Base-by-base conservation (phyloP, 1,284 basidiomycete species). In the Malassezia sp. region DNA sequence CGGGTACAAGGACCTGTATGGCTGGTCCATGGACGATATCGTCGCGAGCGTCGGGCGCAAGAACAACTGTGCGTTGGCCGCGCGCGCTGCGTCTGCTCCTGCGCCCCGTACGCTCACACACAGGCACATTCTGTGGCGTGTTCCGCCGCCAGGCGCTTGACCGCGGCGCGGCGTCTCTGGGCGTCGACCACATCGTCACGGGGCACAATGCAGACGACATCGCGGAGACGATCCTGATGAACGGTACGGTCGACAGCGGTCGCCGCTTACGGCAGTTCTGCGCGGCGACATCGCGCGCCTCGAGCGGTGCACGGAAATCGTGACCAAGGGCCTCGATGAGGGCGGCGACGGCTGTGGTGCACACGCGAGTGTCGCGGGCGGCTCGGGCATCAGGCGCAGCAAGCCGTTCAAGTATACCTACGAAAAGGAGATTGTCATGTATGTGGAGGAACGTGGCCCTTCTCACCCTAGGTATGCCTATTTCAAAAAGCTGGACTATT, bases 121-220 rank as follows among this genome's bases (percentile, higher is more conserved):
- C 49, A 76, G 75, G 74, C 72, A 99, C 91, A 0, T 99, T 96
- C 71, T 99, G 91, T 68, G 91, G 91, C 20, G 91, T 99, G 2
- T 99, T 99, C 67, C 76, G 91, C 38, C 76, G 91, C 29, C 93
- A 97, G 71, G 91, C 93, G 2, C 77, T 99, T 14, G 91, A 99
- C 73, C 77, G 91, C 48, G 91, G 91, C 1, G 93, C 91, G 1
- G 80, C 84, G 1, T 79, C 82, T 63, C 74, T 99, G 26, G 77
- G 80, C 23, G 89, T 97, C 7, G 89, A 96, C 61, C 93, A 99
- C 67, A 96, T 99, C 52, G 90, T 99, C 2, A 99, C 91, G 0
- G 91, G 91, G 0, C 91, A 99, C 72, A 99, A 99, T 68, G 91
- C 91, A 26, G 91, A 99, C 63, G 91, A 99, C 71, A 90, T 97